These are phyloP conservation scores for Paramyrothecium roridum DNA, from an alignment of 2,329 filamentous ascomycete genomes.

Conservation along the genomic window DNA sequence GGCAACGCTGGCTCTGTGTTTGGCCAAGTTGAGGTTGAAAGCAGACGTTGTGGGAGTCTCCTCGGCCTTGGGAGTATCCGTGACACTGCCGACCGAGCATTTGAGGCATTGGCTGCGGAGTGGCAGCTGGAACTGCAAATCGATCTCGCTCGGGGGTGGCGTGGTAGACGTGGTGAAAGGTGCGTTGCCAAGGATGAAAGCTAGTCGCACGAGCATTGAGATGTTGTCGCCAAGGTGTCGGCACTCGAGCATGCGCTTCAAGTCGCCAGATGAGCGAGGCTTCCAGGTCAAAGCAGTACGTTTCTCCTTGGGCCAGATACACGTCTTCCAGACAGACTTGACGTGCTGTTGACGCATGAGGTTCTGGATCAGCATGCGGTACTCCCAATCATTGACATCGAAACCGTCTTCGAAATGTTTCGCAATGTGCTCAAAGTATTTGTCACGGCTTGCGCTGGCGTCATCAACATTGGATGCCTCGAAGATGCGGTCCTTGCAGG, in stretches of 20 bases:
- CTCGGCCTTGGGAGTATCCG: constrained; percentile 21
- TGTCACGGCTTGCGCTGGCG: constrained; percentile 33
- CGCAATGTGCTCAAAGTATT: constrained; percentile 44
- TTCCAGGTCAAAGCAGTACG: constrained; percentile 37
- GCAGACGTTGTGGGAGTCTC: constrained; percentile 19
- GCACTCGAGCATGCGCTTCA: constrained; percentile 42
- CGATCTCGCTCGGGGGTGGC: constrained; percentile 34
- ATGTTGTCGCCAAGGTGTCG: constrained; percentile 38
- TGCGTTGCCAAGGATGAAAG: constrained; percentile 39
- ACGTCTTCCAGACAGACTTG: constrained; percentile 42
- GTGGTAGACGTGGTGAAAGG: constrained; percentile 32
- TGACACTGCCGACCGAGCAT: constrained; percentile 25
- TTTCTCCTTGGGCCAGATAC: constrained; percentile 42
- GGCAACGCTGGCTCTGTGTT: constrained; percentile 20
- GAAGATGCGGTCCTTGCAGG: constrained; percentile 39
- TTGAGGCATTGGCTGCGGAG: constrained; percentile 31
- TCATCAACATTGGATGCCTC: constrained; percentile 34
- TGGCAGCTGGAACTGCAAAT: constrained; percentile 34
- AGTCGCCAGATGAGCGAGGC: constrained; percentile 36
- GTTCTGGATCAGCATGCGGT: constrained; percentile 40
- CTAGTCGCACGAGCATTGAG: constrained; percentile 37
- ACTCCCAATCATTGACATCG: constrained; percentile 40
- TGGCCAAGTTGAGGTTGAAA: constrained; percentile 16
- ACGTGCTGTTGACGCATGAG: constrained; percentile 39
- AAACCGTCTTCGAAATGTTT: constrained; percentile 43